phyloP scores from a whole-genome alignment of 2,329 filamentous ascomycete species.

The Diplodia intermedia region DNA sequence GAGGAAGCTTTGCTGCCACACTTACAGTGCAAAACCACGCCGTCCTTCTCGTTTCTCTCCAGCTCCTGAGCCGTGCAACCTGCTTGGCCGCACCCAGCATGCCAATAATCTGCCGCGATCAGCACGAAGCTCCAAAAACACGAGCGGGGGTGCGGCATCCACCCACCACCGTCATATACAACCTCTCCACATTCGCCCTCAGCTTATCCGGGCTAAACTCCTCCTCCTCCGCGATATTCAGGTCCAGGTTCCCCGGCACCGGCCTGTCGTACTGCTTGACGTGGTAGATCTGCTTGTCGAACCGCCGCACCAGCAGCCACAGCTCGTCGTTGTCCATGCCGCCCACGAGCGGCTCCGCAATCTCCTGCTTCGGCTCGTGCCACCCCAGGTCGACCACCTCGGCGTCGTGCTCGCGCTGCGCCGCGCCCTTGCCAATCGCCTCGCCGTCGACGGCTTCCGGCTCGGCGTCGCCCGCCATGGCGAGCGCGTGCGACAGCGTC shows the following conservation, averaged over 20 bases:
- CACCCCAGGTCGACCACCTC: slow-evolving; percentile 74
- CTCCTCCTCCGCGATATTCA: slow-evolving; percentile 82
- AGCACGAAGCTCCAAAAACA: slow-evolving; percentile 37
- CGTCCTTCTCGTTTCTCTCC: slow-evolving; percentile 75
- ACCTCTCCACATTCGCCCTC: slow-evolving; percentile 75
- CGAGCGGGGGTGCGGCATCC: slow-evolving; percentile 33
- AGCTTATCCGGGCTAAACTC: slow-evolving; percentile 87
- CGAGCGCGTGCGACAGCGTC: slow-evolving; percentile 57
- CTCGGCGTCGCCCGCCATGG: slow-evolving; percentile 52
- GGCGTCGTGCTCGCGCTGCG: slow-evolving; percentile 50
- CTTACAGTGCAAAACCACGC: slow-evolving; percentile 66
- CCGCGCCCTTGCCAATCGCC: slow-evolving; percentile 53
- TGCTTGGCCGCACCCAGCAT: slow-evolving; percentile 74
- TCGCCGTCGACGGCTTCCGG: slow-evolving; percentile 26
- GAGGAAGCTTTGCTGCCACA: neutral
- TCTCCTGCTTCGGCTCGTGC: slow-evolving; percentile 65
- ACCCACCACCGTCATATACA: slow-evolving; percentile 75
- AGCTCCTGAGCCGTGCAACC: slow-evolving; percentile 76
- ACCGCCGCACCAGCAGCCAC: slow-evolving; percentile 74
- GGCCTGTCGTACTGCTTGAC: slow-evolving; percentile 71
- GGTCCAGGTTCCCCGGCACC: slow-evolving; percentile 72
- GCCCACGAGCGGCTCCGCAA: slow-evolving; percentile 67
- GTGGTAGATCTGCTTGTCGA: slow-evolving; percentile 77
- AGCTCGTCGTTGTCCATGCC: slow-evolving; percentile 75
- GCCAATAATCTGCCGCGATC: slow-evolving; percentile 58